A percentile compares a stretch with the other conserved stretches of the same genome.
Conservation (phyloP, 257 asterid species). For the Solanum sejunctum region DNA sequence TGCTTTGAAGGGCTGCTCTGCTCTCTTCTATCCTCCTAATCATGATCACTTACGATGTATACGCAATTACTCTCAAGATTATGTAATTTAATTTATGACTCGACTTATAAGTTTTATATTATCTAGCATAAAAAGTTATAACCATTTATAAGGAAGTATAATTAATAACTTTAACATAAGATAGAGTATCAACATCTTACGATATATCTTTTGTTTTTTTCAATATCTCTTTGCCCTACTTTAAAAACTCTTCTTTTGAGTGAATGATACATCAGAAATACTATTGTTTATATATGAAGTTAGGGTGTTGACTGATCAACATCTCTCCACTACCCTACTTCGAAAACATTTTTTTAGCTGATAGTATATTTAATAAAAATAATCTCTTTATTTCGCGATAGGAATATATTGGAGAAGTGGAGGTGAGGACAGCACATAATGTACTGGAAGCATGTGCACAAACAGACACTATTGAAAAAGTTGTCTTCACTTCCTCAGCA, state of each 20-base stretch:
- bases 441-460: constrained; percentile 95
- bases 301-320: neutral
- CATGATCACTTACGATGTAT: constrained; percentile 60
- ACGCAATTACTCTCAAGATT: neutral
- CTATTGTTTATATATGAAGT: neutral
- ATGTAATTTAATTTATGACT: neutral
- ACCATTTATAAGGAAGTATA: neutral
- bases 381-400: neutral
- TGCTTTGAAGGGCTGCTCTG: constrained; percentile 67
- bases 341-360: neutral
- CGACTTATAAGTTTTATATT: neutral
- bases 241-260: no score
- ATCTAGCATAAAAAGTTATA: neutral
- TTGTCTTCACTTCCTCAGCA: constrained; percentile 76
- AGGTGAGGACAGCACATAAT: constrained; percentile 91
- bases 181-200: neutral
- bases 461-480: constrained; percentile 68
- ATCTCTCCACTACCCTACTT: neutral
- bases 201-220: no score
- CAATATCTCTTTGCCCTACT: no score
- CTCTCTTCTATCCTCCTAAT: constrained; percentile 70
- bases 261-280: no score
- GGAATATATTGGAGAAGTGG: constrained; percentile 76
- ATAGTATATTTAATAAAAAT: neutral
- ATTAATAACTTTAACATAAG: neutral